A percentile compares a stretch with the other conserved stretches of the same genome.
These are phyloP conservation scores for Cyclotella choctawhatcheeana DNA, from an alignment of 108 stramenopile genomes.

Conservation along the genomic window DNA sequence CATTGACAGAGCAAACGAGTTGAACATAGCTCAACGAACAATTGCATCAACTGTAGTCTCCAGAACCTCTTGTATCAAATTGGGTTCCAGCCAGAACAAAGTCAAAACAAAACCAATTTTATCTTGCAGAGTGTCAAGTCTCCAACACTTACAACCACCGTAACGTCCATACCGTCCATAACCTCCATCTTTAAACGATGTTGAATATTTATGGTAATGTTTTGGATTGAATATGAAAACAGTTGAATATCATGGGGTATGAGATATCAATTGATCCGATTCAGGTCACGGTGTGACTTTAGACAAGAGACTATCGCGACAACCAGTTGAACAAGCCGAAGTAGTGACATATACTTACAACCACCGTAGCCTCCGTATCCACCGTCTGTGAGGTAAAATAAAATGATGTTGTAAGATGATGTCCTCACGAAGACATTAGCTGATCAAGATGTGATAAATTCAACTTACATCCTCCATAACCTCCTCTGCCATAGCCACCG, in stretches of 20 bases:
- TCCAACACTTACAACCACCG: not conserved
- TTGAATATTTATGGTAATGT: too few species aligned
- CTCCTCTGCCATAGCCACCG: slow-evolving; percentile 11
- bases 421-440: not conserved
- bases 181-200: slow-evolving; percentile 13
- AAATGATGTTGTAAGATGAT: not conserved
- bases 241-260: slow-evolving; percentile 9
- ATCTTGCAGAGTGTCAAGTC: too few species aligned
- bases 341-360: slow-evolving; percentile 4
- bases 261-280: slow-evolving; percentile 1
- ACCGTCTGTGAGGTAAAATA: slow-evolving; percentile 4
- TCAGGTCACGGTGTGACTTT: too few species aligned
- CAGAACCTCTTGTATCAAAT: too few species aligned
- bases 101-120: too few species aligned
- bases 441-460: not conserved
- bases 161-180: slow-evolving; percentile 7
- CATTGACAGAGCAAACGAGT: too few species aligned
- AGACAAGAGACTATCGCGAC: not conserved
- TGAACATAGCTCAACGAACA: too few species aligned
- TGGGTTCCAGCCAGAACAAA: too few species aligned
- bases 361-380: slow-evolving; percentile 26
- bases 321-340: not conserved
- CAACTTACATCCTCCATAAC: slow-evolving; percentile 21
- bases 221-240: too few species aligned
- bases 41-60: too few species aligned